Evolutionary conservation across 2,329 filamentous ascomycete genomes (phyloP), one percentile per base, ranked within the genome.

Genomic region (Neofusicoccum cordaticola): DNA sequence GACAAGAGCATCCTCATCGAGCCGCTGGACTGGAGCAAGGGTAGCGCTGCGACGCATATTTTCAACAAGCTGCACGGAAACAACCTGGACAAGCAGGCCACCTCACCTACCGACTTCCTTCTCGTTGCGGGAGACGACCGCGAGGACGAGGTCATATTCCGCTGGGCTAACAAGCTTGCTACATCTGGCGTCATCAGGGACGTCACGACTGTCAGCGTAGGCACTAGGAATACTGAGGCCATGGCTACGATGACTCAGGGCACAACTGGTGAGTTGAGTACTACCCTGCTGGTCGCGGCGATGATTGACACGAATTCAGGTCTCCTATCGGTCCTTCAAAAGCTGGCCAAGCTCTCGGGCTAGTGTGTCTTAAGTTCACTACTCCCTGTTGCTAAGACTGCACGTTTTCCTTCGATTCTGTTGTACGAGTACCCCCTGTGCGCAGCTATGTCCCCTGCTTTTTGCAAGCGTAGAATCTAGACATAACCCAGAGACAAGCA

Each of bases 81-180:
- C 27, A 56, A 53, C 13, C 42, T 57, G n/a, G 65, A 68, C 9
- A 71, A 71, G 22, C 35, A 50, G 39, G 61, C 58, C 11, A 51
- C 35, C 44, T 50, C 82, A 83, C 66, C 79, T 88, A 63, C 92
- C 0, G 92, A 97, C 74, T 98, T 97, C 76, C 78, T 98, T 64
- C 87, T 97, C 80, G 91, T 97, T 6, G 86, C 93, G 39, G 94
- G 94, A 42, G 93, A 97, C 72, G 92, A 93, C 47, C 88, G 94
- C 37, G 94, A 97, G 70, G 95, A 98, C 69, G 94, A 98, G 74
- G 90, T 92, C 70, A 90, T 97, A 19, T 98, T 97, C 80, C 89
- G 89, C 67, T 98, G 95, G 94, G 95, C 94, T 17, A 97, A 97
- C 78, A 83, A 86, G 56, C 80, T 97, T 11, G 83, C 83, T 22